Evolutionary conservation across 371 early-diverging fungal genomes (phyloP), one percentile per base, ranked within the genome.

Genomic region (Apophysomyces elegans): DNA sequence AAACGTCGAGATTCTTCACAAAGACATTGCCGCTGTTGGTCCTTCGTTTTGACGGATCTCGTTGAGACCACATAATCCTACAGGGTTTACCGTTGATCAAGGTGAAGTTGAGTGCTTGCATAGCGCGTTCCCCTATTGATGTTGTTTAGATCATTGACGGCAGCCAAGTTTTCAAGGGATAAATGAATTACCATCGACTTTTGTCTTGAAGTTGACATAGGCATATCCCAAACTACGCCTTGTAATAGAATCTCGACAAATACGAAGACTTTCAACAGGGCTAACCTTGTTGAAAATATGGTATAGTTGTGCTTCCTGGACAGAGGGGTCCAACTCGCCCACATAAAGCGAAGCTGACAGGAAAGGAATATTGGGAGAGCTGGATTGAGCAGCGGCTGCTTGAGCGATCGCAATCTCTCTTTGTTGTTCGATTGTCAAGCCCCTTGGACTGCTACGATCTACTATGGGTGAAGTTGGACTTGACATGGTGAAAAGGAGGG

Each of bases 21-120:
- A 99, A 95, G 70, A 99, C 91, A 86, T 99, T 99, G 72, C 98
- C 98, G 38, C 84, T 81, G 37, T 95, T 94, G 58, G 86, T 80
- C 69, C 86, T 86, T 78, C 98, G 94, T 73, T 92, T 86, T 21
- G 93, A 83, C 12, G 96, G 94, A 84, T 99, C 96, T 58, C 97
- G 92, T 84, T 98, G 95, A 56, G 96, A 93, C 95, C 97, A 95
- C 99, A 98, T 99, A 75, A 98, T 93, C 56, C 99, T 93, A 86
- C 97, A 96, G 16, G 94, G 87, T 66, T 89, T 91, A 69, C 93
- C 95, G 79, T 93, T 93, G 77, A 99, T 92, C 69, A 84, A 75
- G 46, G 95, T 89, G 80, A 95, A 96, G 88, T 99, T 99, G 70
- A 98, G 84, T 47, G 87, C 76, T 64, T 95, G 92, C 60, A 98